Evolutionary conservation across 2,329 filamentous ascomycete genomes (phyloP).

Genomic region (Metarhizium humberi): DNA sequence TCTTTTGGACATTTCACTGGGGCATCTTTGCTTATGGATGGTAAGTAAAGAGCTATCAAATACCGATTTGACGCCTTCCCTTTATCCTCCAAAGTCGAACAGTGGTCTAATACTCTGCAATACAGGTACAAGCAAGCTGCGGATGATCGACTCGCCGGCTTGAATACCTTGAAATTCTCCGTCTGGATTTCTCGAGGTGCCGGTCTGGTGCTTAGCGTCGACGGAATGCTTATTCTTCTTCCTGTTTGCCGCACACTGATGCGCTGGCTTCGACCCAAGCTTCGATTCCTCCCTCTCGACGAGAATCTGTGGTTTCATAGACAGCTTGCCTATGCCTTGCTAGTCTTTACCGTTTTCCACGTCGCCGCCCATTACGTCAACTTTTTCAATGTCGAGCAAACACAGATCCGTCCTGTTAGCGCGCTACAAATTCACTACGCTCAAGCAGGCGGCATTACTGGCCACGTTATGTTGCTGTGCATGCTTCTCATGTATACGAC

Average conservation of each 20-base stretch:
- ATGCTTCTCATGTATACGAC: constrained; percentile 99
- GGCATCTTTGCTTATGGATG: constrained; percentile 78
- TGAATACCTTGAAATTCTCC: constrained; percentile 78
- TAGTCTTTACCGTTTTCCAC: constrained; percentile 75
- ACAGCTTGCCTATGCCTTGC: constrained; percentile 81
- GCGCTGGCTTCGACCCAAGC: constrained; percentile 74
- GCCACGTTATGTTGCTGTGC: constrained; percentile 96
- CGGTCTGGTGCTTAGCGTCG: constrained; percentile 73
- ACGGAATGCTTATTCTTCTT: constrained; percentile 79
- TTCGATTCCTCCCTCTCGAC: constrained; percentile 84
- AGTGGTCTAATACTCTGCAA: not conserved
- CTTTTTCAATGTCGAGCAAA: constrained; percentile 90
- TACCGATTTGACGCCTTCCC: not conserved
- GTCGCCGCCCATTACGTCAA: constrained; percentile 86
- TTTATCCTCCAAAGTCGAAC: too few relatives aligned
- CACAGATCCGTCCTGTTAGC: constrained; percentile 68
- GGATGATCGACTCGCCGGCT: constrained; percentile 58
- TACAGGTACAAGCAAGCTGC: constrained; percentile 67
- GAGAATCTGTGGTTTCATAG: constrained; percentile 96
- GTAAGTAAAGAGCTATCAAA: constrained; percentile 38
- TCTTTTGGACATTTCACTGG: constrained; percentile 75
- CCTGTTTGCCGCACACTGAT: constrained; percentile 92
- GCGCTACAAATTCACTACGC: constrained; percentile 89
- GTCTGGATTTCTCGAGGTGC: constrained; percentile 96
- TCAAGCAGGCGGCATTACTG: constrained; percentile 83